A percentile compares a stretch with the other conserved stretches of the same genome.
Evolutionary conservation across 352 stramenopile species (phyloP).

Genomic region (Globisporangium cylindrosporum): DNA sequence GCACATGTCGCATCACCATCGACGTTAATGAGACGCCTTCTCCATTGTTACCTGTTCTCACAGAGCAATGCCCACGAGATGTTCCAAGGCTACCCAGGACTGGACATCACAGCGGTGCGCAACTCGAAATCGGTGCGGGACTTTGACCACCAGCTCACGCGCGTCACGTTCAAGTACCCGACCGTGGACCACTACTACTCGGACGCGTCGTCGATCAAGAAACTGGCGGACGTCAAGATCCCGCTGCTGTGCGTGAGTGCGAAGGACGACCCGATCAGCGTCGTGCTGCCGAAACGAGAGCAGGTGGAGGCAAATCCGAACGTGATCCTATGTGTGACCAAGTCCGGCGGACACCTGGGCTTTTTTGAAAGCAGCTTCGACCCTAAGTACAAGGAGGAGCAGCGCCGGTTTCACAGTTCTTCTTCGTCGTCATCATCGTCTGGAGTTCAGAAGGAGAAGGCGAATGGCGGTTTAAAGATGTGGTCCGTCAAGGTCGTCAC

Average conservation of each 20-base stretch:
- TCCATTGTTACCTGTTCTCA: no score
- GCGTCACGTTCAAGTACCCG: slow-evolving; percentile 52
- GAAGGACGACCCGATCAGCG: slow-evolving; percentile 60
- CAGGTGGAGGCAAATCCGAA: slow-evolving; percentile 40
- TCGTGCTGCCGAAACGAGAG: slow-evolving; percentile 22
- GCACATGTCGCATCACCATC: no score
- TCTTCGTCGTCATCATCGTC: not conserved
- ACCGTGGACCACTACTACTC: slow-evolving; percentile 59
- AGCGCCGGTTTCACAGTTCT: not conserved
- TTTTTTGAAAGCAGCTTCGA: slow-evolving; percentile 48
- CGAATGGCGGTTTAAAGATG: slow-evolving; percentile 18
- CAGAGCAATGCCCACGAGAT: slow-evolving; percentile 62
- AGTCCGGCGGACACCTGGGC: slow-evolving; percentile 58
- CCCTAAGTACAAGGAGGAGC: not conserved
- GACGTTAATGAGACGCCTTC: no score
- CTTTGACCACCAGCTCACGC: slow-evolving; percentile 66
- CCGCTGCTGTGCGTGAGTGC: slow-evolving; percentile 67
- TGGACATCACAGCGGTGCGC: slow-evolving; percentile 29
- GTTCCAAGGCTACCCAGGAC: slow-evolving; percentile 37
- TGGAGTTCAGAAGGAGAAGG: slow-evolving; percentile 11
- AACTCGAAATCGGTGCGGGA: slow-evolving; percentile 15
- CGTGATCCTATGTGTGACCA: slow-evolving; percentile 65
- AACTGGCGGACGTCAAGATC: slow-evolving; percentile 34
- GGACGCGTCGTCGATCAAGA: slow-evolving; percentile 43
- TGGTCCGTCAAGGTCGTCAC: slow-evolving; percentile 49